Percentiles rank a stretch among this genome's conserved stretches.
Conservation (phyloP, 257 asterid genomes). For the Penstemon eatonii region DNA sequence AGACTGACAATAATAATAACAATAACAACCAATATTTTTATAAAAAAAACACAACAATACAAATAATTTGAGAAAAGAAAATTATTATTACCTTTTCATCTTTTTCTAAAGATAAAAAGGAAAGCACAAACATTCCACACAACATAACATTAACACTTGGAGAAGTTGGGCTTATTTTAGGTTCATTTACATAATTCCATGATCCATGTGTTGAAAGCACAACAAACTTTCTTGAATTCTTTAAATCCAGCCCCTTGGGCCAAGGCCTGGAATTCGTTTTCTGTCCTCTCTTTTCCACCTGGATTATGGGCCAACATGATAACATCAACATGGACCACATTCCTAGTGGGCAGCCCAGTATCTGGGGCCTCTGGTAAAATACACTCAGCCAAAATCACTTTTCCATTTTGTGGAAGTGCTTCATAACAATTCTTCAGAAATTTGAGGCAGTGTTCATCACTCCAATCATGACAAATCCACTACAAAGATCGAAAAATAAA, state of each 20-base stretch:
- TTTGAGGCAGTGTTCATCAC: conserved; percentile 49
- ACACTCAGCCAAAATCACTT: conserved; percentile 49
- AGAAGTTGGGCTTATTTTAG: background rate
- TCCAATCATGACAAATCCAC: conserved; percentile 82
- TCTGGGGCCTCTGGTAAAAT: conserved; percentile 51
- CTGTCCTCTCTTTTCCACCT: conserved; percentile 64
- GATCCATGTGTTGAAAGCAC: conserved; percentile 49
- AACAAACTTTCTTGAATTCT: conserved; percentile 37
- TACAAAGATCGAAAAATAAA: conserved; percentile 15
- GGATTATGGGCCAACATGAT: conserved; percentile 51
- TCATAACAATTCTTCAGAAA: conserved; percentile 49
- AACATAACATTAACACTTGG: background rate
- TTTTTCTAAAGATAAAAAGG: too few species aligned
- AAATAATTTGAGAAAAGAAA: too few species aligned
- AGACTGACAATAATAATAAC: too few species aligned
- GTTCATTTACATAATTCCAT: conserved; percentile 49
- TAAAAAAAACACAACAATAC: too few species aligned
- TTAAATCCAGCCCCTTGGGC: conserved; percentile 51
- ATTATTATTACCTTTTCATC: too few species aligned
- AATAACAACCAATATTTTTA: too few species aligned
- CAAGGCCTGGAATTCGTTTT: conserved; percentile 47
- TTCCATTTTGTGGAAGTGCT: conserved; percentile 50
- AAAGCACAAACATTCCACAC: too few species aligned
- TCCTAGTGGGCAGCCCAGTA: conserved; percentile 18
- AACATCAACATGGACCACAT: conserved; percentile 40